These are phyloP conservation scores for Aristolochia fimbriata DNA, from an alignment of 164 flowering plant species.

Conservation along the genomic window DNA sequence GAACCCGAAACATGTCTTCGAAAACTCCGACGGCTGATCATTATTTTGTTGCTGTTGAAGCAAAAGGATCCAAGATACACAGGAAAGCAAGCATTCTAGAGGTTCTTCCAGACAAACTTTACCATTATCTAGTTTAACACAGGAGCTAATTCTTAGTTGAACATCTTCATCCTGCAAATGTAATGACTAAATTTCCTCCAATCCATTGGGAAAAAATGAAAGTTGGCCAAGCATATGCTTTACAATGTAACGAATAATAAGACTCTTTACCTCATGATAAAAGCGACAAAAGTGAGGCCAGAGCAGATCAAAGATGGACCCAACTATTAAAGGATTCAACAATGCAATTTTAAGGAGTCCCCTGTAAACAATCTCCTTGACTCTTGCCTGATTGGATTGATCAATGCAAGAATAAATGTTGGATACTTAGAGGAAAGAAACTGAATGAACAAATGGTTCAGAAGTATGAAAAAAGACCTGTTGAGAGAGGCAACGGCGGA, in stretches of 20 bases:
- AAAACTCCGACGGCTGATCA: slow-evolving; percentile 28
- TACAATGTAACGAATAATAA: background rate
- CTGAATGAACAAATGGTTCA: background rate
- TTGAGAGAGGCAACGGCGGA: slow-evolving; percentile 79
- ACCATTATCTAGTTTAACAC: slow-evolving; percentile 51
- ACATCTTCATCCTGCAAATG: slow-evolving; percentile 39
- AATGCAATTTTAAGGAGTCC: slow-evolving; percentile 64
- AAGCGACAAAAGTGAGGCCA: slow-evolving; percentile 63
- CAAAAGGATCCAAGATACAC: slow-evolving; percentile 71
- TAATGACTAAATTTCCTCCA: background rate
- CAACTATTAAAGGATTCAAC: slow-evolving; percentile 44
- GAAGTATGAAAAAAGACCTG: slow-evolving; percentile 34
- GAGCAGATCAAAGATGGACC: slow-evolving; percentile 55
- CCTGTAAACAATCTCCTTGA: slow-evolving; percentile 51
- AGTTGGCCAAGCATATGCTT: background rate
- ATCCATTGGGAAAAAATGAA: background rate
- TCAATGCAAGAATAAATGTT: slow-evolving; percentile 5
- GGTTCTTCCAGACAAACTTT: slow-evolving; percentile 61
- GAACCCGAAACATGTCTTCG: slow-evolving; percentile 71
- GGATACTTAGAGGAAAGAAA: background rate
- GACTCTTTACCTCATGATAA: slow-evolving; percentile 45
- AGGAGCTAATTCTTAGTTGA: slow-evolving; percentile 32
- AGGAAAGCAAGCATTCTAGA: slow-evolving; percentile 60
- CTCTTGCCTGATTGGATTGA: slow-evolving; percentile 43
- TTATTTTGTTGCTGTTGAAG: slow-evolving; percentile 49